A percentile compares a stretch with the other conserved stretches of the same genome.
Evolutionary conservation across 768 basidiomycete species (phyloP).

Genomic region (Boletales sp.): DNA sequence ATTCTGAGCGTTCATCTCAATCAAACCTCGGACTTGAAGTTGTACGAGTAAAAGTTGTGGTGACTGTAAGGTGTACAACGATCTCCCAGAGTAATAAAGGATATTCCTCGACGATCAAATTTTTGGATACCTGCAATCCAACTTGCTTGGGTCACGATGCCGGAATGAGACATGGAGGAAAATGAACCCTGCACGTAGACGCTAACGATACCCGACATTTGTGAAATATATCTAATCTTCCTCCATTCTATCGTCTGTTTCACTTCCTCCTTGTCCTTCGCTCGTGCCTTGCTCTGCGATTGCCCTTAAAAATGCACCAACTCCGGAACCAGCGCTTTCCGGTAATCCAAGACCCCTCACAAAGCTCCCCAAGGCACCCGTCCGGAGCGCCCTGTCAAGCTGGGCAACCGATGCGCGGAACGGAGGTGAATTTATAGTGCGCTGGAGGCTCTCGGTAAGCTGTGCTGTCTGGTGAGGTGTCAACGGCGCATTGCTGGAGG

Average conservation of each 20-base stretch:
- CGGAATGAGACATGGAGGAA: too few relatives aligned
- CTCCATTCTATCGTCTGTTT: constrained; percentile 63
- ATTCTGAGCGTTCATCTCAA: too few relatives aligned
- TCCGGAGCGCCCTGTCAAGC: constrained; percentile 82
- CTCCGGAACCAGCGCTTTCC: constrained; percentile 76
- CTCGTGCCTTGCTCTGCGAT: constrained; percentile 71
- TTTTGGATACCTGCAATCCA: too few relatives aligned
- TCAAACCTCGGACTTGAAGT: too few relatives aligned
- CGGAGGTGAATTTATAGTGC: constrained; percentile 78
- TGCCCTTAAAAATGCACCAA: constrained; percentile 77
- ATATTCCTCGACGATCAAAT: too few relatives aligned
- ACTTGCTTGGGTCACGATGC: too few relatives aligned
- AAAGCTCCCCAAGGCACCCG: constrained; percentile 71
- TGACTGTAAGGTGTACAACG: too few relatives aligned
- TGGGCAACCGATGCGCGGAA: constrained; percentile 76
- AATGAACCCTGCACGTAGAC: too few relatives aligned
- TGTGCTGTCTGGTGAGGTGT: constrained; percentile 22
- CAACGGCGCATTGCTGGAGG: constrained; percentile 53
- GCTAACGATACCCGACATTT: too few relatives aligned
- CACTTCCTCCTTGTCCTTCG: constrained; percentile 30
- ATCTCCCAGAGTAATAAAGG: too few relatives aligned
- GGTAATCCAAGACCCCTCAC: constrained; percentile 80
- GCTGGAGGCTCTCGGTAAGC: constrained; percentile 55
- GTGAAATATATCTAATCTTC: constrained; percentile 49
- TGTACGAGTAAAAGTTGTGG: too few relatives aligned